Evolutionary conservation across 2,329 filamentous ascomycete genomes (phyloP).

Genomic region (Fusarium tricinctum): DNA sequence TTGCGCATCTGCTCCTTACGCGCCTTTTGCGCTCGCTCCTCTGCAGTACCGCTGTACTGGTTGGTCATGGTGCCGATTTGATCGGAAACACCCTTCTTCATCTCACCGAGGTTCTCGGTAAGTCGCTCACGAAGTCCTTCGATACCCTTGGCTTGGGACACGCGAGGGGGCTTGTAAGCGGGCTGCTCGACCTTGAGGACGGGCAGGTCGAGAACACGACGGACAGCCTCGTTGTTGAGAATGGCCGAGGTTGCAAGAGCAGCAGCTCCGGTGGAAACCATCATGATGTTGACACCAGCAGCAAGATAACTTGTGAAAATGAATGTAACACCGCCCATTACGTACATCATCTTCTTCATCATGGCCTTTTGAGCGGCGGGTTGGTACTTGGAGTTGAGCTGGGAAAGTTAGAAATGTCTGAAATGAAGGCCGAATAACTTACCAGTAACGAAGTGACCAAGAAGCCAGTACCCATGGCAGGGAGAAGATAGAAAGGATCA

Average conservation of each 20-base stretch:
- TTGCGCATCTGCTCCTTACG: slow-evolving; percentile 54
- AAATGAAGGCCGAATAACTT: slow-evolving; percentile 33
- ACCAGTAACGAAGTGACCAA: slow-evolving; percentile 71
- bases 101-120: slow-evolving; percentile 52
- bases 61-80: slow-evolving; percentile 55
- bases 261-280: slow-evolving; percentile 57
- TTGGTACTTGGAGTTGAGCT: slow-evolving; percentile 56
- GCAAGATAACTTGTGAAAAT: slow-evolving; percentile 63
- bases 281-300: slow-evolving; percentile 64
- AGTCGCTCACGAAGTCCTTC: slow-evolving; percentile 53
- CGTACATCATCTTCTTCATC: slow-evolving; percentile 59
- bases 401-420: slow-evolving; percentile 30
- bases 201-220: slow-evolving; percentile 57
- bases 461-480: slow-evolving; percentile 69
- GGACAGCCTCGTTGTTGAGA: slow-evolving; percentile 57
- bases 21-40: slow-evolving; percentile 55
- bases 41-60: slow-evolving; percentile 50
- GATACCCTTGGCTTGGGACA: slow-evolving; percentile 39
- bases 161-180: slow-evolving; percentile 56
- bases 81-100: slow-evolving; percentile 57
- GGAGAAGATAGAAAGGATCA: slow-evolving; percentile 85
- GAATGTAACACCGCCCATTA: slow-evolving; percentile 61
- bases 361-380: slow-evolving; percentile 54
- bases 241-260: slow-evolving; percentile 56
- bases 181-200: slow-evolving; percentile 49